phyloP scores from a whole-genome alignment of 179 eudicot species.

The Sideroxylon spinosum region DNA sequence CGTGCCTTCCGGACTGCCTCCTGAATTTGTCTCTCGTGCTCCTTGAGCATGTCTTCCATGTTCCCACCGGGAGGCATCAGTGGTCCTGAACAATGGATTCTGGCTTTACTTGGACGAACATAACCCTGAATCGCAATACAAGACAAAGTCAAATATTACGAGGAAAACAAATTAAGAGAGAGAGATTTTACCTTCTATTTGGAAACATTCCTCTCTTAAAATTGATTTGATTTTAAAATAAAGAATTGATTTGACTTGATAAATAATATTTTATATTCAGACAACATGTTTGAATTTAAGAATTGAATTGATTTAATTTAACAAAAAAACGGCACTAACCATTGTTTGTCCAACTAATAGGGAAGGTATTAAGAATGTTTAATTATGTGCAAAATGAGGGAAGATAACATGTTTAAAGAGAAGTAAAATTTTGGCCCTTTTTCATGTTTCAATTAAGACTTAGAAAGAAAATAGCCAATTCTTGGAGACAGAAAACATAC shows the following conservation, averaged over 20 bases:
- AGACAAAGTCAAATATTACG: not conserved
- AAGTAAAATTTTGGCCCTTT: no score
- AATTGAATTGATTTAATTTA: no score
- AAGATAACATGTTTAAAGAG: not conserved
- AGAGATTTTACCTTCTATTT: not conserved
- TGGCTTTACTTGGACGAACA: conserved; percentile 42
- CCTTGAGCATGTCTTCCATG: conserved; percentile 94
- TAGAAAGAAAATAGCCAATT: not conserved
- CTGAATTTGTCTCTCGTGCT: conserved; percentile 90
- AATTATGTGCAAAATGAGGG: not conserved
- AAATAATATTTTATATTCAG: no score
- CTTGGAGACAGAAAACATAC: conserved; percentile 18
- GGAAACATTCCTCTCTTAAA: no score
- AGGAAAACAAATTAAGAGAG: not conserved
- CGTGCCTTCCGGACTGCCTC: conserved; percentile 84
- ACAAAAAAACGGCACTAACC: no score
- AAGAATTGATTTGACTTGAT: no score
- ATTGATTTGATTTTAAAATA: no score
- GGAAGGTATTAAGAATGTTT: not conserved
- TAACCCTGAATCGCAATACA: conserved; percentile 38
- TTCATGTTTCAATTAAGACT: no score
- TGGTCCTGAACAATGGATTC: conserved; percentile 83
- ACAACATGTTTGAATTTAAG: no score
- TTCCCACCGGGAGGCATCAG: conserved; percentile 79
- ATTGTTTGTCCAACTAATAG: no score